Evolutionary conservation across 208 protist genomes (phyloP).

Genomic region (Leishmania martiniquensis): DNA sequence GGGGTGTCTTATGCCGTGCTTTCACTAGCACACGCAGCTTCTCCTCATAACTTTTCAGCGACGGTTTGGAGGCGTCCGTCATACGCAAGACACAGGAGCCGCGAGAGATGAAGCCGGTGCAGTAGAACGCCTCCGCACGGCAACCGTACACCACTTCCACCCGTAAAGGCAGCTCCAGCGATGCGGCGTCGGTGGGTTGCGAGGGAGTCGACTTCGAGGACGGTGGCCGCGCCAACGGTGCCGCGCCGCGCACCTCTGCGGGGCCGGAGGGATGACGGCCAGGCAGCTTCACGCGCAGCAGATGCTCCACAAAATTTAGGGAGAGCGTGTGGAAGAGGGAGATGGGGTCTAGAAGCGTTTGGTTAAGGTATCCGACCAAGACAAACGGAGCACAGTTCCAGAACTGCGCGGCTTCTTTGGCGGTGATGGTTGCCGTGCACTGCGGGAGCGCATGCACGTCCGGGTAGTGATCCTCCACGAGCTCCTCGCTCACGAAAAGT

Average conservation of each 20-base stretch:
- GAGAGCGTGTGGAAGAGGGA: constrained; percentile 60
- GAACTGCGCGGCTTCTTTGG: constrained; percentile 54
- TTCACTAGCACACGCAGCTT: constrained; percentile 58
- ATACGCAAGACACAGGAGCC: constrained; percentile 54
- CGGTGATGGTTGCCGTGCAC: constrained; percentile 67
- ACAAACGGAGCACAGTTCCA: constrained; percentile 77
- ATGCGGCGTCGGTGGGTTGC: constrained; percentile 1
- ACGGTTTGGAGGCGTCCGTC: constrained; percentile 41
- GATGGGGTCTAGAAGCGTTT: constrained; percentile 53
- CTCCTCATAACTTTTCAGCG: constrained; percentile 64
- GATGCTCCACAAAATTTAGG: constrained; percentile 71
- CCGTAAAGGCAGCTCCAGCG: constrained; percentile 37
- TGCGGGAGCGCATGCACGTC: constrained; percentile 45
- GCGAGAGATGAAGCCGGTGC: constrained; percentile 73
- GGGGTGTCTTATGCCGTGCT: constrained; percentile 23
- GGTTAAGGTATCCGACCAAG: constrained; percentile 68
- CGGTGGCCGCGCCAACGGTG: neutral
- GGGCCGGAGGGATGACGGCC: neutral
- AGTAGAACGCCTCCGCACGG: constrained; percentile 68
- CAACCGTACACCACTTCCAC: constrained; percentile 89
- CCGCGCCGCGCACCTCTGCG: neutral
- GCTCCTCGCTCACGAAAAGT: constrained; percentile 60
- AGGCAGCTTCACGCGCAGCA: constrained; percentile 52
- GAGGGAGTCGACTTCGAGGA: neutral
- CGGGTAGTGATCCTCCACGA: constrained; percentile 77